Base-by-base conservation (phyloP, 176 grass and related monocot species). In the Tillandsia fasciculata region DNA sequence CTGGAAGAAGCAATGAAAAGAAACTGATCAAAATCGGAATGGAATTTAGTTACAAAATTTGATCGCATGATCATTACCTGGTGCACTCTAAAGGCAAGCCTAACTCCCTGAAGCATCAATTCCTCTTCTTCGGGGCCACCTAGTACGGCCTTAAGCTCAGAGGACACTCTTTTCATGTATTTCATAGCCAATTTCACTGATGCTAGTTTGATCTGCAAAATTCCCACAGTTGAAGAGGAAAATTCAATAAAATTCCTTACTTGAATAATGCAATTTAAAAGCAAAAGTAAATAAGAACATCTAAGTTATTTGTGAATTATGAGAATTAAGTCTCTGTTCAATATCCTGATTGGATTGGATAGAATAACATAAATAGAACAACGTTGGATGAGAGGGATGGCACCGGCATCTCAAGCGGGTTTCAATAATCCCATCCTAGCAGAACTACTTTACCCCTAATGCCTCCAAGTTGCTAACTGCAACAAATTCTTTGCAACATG, bases 21-120 rank as follows among this genome's bases (percentile, higher is more conserved):
- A 64, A 64, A 23, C 51, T 26, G 26, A 18, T 13, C 11, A 10
- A 17, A 26, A 63, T 18, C 13, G n/a, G 11, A 15, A 29, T 10
- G 51, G n/a, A 52, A 42, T 42, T 42, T 42, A 42, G 33, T 7
- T 42, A 42, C 33, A 7, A 0, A 42, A 42, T 24, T 24, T 24
- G 33, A 42, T 42, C 0, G 33, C 33, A 42, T 42, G 33, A 71
- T 22, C 22, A 49, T 9, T 84, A 99, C 95, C 95, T 99, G 95
- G 65, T 99, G 95, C 33, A 99, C 95, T 64, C 95, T 83, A 70
- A 99, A 99, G 61, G 95, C 95, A 80, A 91, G 94, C 66, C 95
- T 79, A 47, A 99, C 95, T 11, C 84, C 95, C 67, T 91, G 95
- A 58, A 99, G 90, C 84, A 94, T 99, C 69, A 99, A 70, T 17